These are phyloP conservation scores for Excoecaria cochinchinensis DNA, from an alignment of 345 rosid species.

Conservation along the genomic window DNA sequence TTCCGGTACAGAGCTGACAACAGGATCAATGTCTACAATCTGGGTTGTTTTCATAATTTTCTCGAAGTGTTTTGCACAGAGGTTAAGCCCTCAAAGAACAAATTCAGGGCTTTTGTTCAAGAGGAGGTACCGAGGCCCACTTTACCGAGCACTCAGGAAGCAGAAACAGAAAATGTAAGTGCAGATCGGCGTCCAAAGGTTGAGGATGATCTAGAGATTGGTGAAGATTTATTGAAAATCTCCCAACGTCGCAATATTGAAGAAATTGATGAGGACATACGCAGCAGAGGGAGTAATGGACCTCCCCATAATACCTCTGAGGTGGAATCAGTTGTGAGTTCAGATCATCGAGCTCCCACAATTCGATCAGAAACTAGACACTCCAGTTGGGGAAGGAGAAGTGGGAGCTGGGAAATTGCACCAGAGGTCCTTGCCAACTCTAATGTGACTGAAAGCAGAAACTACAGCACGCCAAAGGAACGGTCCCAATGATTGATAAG, in stretches of 20 bases:
- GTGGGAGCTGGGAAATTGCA: conserved; percentile 76
- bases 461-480: conserved; percentile 47
- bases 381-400: conserved; percentile 81
- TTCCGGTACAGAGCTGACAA: conserved; percentile 81
- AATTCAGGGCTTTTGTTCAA: conserved; percentile 62
- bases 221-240: conserved; percentile 82
- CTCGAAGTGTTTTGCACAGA: conserved; percentile 71
- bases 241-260: conserved; percentile 79
- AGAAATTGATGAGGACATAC: conserved; percentile 58
- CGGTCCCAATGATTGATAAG: conserved; percentile 26
- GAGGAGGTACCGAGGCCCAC: conserved; percentile 56
- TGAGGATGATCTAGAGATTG: conserved; percentile 85
- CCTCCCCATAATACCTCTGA: conserved; percentile 48
- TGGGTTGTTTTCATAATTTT: conserved; percentile 63
- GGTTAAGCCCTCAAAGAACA: conserved; percentile 72
- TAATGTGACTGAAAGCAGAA: conserved; percentile 49
- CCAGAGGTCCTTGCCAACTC: conserved; percentile 52
- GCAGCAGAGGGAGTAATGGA: conserved; percentile 70
- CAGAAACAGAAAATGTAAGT: conserved; percentile 47
- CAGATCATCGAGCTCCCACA: conserved; percentile 64
- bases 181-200: conserved; percentile 79
- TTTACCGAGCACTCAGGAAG: conserved; percentile 46
- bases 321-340: conserved; percentile 47
- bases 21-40: conserved; percentile 57
- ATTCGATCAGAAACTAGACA: conserved; percentile 67